phyloP scores from a whole-genome alignment of 2,329 filamentous ascomycete genomes.

The Tolypocladium amazonense region DNA sequence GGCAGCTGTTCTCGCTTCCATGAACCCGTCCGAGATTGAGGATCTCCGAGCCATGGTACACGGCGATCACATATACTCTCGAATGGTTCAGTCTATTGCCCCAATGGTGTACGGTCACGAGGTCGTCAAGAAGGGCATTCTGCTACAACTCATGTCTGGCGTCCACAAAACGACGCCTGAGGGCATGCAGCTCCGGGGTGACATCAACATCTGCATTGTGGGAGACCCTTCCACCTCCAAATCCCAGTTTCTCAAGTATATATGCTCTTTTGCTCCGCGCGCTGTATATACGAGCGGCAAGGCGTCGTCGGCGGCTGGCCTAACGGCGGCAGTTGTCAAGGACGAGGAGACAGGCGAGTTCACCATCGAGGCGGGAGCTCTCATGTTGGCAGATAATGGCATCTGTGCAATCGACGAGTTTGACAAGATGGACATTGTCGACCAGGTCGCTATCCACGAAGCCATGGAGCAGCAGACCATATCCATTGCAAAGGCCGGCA shows the following conservation, averaged over 20 bases:
- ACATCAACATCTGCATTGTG: conserved; percentile 98
- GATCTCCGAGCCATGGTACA: conserved; percentile 91
- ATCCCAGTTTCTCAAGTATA: conserved; percentile 96
- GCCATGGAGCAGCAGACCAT: conserved; percentile 99
- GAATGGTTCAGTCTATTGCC: conserved; percentile 85
- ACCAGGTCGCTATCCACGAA: conserved; percentile 98
- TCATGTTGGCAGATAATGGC: conserved; percentile 95
- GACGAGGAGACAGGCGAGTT: conserved; percentile 98
- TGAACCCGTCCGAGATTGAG: conserved; percentile 79
- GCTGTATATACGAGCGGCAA: conserved; percentile 98
- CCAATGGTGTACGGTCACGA: conserved; percentile 97
- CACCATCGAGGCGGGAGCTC: conserved; percentile 93
- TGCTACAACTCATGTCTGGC: conserved; percentile 93
- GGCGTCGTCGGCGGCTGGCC: conserved; percentile 91
- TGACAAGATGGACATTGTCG: conserved; percentile 97
- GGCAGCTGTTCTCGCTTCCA: conserved; percentile 73
- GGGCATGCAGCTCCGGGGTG: conserved; percentile 89
- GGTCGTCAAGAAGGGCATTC: conserved; percentile 92
- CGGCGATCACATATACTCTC: conserved; percentile 87
- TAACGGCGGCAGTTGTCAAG: conserved; percentile 93
- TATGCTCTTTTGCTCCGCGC: conserved; percentile 91
- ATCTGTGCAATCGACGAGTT: conserved; percentile 99
- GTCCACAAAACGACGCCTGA: conserved; percentile 86
- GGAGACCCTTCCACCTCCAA: conserved; percentile 96
- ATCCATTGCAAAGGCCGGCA: conserved; percentile 95